A percentile compares a stretch with the other conserved stretches of the same genome.
phyloP scores from a whole-genome alignment of 192 early-diverging fungal species.

The Obelidium mucronatum region DNA sequence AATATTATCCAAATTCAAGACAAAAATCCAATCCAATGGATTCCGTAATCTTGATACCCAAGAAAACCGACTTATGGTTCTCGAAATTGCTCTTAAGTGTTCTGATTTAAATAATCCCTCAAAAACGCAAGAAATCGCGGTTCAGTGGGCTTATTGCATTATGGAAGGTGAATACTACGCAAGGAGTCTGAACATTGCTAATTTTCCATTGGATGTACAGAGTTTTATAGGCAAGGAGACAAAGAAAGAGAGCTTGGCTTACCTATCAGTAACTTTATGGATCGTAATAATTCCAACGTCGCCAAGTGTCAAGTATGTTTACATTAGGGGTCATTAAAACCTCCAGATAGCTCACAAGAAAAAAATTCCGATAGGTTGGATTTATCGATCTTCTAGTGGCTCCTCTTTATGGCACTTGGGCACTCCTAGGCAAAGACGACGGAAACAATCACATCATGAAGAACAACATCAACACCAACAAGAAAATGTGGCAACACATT shows the following conservation, averaged over 20 bases:
- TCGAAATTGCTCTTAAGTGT: slow-evolving; percentile 68
- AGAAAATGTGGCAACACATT: slow-evolving; percentile 13
- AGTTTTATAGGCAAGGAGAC: slow-evolving; percentile 56
- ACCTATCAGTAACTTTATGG: slow-evolving; percentile 64
- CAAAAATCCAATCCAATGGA: slow-evolving; percentile 47
- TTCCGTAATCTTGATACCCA: slow-evolving; percentile 34
- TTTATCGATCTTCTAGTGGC: slow-evolving; percentile 69
- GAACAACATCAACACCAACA: slow-evolving; percentile 16
- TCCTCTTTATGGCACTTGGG: slow-evolving; percentile 65
- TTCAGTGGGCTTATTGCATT: slow-evolving; percentile 57
- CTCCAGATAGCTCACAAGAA: too few species aligned
- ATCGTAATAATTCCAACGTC: slow-evolving; percentile 55
- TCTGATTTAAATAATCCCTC: slow-evolving; percentile 62
- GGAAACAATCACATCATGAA: slow-evolving; percentile 1
- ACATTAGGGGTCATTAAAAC: background rate
- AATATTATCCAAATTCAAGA: slow-evolving; percentile 65
- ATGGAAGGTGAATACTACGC: slow-evolving; percentile 56
- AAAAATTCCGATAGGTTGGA: slow-evolving; percentile 47
- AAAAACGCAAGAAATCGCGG: slow-evolving; percentile 46
- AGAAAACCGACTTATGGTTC: slow-evolving; percentile 52
- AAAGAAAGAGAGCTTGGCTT: slow-evolving; percentile 54
- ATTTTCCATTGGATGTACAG: background rate
- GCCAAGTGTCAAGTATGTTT: slow-evolving; percentile 60
- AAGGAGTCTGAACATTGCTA: too few species aligned
- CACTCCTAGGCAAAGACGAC: slow-evolving; percentile 49